Evolutionary conservation across 495 filamentous ascomycete genomes (phyloP), one percentile per base, ranked within the genome.

Genomic region (Pyrenula massariospora): DNA sequence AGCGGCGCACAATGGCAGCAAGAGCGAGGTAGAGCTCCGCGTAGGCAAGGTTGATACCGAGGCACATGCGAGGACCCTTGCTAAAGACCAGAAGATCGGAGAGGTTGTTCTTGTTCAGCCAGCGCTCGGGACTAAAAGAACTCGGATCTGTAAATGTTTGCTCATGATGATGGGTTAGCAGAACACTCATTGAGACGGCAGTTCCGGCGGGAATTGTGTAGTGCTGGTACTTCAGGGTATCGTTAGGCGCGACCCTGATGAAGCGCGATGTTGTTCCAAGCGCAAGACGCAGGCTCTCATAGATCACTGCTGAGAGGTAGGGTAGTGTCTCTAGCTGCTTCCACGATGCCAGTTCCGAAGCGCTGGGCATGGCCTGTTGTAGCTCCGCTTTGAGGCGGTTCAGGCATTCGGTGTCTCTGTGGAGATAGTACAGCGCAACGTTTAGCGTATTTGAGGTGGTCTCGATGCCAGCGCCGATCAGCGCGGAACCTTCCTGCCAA

Each of bases 241-340:
- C n/a, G 10, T 66, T 48, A 11, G 42, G 42, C 11, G 11, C 42
- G 42, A 48, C 19, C 11, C 42, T 11, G 42, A 19, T 11, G 42
- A 48, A 19, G 42, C 42, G 42, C 42, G 11, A 11, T 11, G 42
- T 11, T 11, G 19, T 19, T 11, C 11, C 11, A 19, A 19, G 19
- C 11, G 11, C 42, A 19, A 82, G 63, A 12, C 80, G 75, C 21
- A 80, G 66, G 0, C 74, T 75, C 63, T 83, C 80, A 19, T 73
- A 70, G 12, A 82, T 69, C 52, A 76, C 75, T 0, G 70, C 71
- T 11, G 72, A 68, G 24, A 77, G 70, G 54, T 76, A 80, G 3
- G 76, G 71, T 48, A 83, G 59, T 2, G 62, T 55, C 55, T 65
- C 61, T 0, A 75, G 51, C 3, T 68, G 63, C 1, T 64, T 51